Conservation (phyloP, 768 basidiomycete species). For the Exidia glandulosa region DNA sequence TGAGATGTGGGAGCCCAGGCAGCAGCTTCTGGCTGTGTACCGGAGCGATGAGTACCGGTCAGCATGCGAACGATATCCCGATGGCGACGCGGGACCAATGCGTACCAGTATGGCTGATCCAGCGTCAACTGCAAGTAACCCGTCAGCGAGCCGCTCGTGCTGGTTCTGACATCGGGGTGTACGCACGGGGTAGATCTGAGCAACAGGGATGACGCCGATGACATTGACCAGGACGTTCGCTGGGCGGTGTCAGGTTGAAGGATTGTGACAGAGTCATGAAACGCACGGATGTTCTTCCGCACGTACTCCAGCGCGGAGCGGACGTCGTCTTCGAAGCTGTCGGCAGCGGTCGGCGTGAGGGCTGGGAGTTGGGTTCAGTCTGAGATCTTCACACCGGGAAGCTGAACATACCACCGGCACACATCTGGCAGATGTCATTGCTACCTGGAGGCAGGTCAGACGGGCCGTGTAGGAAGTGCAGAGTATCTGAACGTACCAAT, state of each 20-base stretch:
- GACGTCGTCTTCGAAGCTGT: slow-evolving; percentile 1
- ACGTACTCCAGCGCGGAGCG: slow-evolving; percentile 1
- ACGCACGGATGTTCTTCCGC: slow-evolving; percentile 2
- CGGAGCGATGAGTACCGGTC: not conserved
- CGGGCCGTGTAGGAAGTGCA: not conserved
- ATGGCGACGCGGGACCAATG: not conserved
- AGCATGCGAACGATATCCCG: not conserved
- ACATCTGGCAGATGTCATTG: slow-evolving; percentile 4
- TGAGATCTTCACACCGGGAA: not conserved
- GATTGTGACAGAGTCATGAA: not conserved
- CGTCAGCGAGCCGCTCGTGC: not conserved
- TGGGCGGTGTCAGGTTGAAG: not conserved
- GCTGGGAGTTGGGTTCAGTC: not conserved
- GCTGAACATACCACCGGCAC: not conserved
- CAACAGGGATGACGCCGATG: slow-evolving; percentile 1
- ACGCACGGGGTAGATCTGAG: not conserved
- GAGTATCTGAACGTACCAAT: not conserved
- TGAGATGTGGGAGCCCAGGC: not conserved
- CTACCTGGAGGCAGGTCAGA: not conserved
- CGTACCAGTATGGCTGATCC: slow-evolving; percentile 1
- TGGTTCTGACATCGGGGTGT: not conserved
- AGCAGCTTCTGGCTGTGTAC: not conserved
- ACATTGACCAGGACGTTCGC: slow-evolving; percentile 3
- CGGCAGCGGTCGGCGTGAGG: not conserved
- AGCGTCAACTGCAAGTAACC: not conserved